Base-by-base conservation (phyloP, 371 early-diverging fungal species). In the Mycotypha africana region DNA sequence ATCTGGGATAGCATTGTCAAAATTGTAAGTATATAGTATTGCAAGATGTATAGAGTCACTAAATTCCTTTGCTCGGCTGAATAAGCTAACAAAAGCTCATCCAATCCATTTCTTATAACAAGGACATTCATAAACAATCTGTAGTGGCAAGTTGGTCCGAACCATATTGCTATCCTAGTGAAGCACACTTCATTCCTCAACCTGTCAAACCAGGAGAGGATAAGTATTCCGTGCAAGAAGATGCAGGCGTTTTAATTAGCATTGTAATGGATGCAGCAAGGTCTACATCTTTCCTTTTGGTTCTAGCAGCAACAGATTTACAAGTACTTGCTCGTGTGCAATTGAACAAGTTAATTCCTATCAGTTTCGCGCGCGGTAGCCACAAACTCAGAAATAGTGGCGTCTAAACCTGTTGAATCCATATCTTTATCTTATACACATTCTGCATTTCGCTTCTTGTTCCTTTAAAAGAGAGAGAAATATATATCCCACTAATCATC, bases 1-100 rank as follows among this genome's bases (percentile, higher is more conserved):
- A 66, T 86, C 53, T 88, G 80, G 69, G 81, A 88, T 55, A 76
- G 75, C 32, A 79, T 88, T 51, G 73, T 80, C 48, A 88, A 88
- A 62, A 56, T 78, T 41, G 77, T 76, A 73, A 61, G 71, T 58
- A 22, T 33, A 9, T 28, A 14, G 31, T 25, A 26, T 28, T 28
- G 28, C 11, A 28, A n/a, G n/a, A n/a, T n/a, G n/a, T n/a, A n/a
- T n/a, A n/a, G n/a, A n/a, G n/a, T n/a, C n/a, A n/a, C n/a, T n/a
- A n/a, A n/a, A n/a, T n/a, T n/a, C n/a, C n/a, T n/a, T n/a, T n/a
- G n/a, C n/a, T n/a, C n/a, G n/a, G n/a, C n/a, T n/a, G n/a, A n/a
- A n/a, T n/a, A n/a, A n/a, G n/a, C n/a, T n/a, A n/a, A n/a, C n/a
- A n/a, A n/a, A n/a, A n/a, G n/a, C n/a, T n/a, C n/a, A n/a, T n/a